Evolutionary conservation across 495 filamentous ascomycete genomes (phyloP).

Genomic region (Tuber brumale): DNA sequence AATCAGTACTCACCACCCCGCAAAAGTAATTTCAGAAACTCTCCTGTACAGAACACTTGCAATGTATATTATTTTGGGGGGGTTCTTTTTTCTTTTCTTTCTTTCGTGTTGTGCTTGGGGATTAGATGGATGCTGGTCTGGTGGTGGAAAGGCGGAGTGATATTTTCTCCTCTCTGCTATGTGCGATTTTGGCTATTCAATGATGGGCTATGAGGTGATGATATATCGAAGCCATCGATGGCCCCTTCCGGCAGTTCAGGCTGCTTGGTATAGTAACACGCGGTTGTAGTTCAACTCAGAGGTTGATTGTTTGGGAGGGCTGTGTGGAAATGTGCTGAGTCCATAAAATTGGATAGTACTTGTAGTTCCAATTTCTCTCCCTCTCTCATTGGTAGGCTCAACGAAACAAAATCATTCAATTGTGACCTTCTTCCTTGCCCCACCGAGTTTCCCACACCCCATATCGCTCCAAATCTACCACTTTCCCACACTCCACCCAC

Average conservation of each 20-base stretch:
- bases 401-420: neutral
- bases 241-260: neutral
- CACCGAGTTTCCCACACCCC: neutral
- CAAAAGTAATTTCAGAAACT: constrained; percentile 17
- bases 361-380: neutral
- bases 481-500: neutral
- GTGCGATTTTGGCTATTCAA: neutral
- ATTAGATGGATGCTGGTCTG: neutral
- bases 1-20: constrained; percentile 20
- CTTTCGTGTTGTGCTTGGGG: neutral
- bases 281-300: neutral
- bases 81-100: constrained; percentile 16
- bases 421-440: neutral
- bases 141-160: neutral
- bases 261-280: neutral
- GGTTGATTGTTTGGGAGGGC: neutral
- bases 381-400: neutral
- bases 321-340: neutral
- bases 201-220: neutral
- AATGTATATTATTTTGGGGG: constrained; percentile 19
- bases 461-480: neutral
- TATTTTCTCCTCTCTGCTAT: neutral
- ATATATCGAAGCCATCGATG: neutral
- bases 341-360: neutral
- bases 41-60: constrained; percentile 7